phyloP scores from a whole-genome alignment of 1,284 basidiomycete genomes.

The Thecaphora thlaspeos region DNA sequence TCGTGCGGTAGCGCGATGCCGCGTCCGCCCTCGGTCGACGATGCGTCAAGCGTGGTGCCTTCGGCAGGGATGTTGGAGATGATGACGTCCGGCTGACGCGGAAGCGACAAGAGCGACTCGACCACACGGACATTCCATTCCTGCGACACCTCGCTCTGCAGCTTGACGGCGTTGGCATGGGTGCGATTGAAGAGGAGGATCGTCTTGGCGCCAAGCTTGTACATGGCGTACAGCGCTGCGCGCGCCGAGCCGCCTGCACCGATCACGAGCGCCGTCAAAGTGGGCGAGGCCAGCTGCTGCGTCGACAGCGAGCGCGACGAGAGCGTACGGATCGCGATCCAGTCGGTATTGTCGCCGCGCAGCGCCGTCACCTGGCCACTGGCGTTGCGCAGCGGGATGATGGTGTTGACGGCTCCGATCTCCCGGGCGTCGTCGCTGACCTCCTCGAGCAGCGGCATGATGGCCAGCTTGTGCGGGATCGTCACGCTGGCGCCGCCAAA shows the following conservation, averaged over 20 bases:
- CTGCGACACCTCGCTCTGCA: conserved; percentile 35
- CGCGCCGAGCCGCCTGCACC: conserved; percentile 56
- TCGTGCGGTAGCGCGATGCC: conserved; percentile 35
- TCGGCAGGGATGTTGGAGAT: conserved; percentile 54
- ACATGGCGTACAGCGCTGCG: conserved; percentile 53
- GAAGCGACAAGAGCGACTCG: conserved; percentile 17
- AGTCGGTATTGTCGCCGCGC: conserved; percentile 56
- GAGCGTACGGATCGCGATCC: conserved; percentile 48
- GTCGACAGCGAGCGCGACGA: conserved; percentile 24
- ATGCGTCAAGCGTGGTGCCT: conserved; percentile 33
- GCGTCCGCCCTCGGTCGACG: not conserved
- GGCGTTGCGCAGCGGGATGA: conserved; percentile 37
- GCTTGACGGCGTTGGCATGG: conserved; percentile 37
- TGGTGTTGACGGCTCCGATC: conserved; percentile 56
- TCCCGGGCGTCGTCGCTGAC: conserved; percentile 47
- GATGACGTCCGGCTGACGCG: conserved; percentile 28
- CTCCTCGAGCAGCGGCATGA: conserved; percentile 47
- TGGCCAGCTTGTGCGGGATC: conserved; percentile 49
- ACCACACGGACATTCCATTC: conserved; percentile 51
- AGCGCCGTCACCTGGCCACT: conserved; percentile 14
- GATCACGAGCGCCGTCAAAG: conserved; percentile 48
- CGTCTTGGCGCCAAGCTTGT: conserved; percentile 42
- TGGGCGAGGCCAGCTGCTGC: conserved; percentile 18
- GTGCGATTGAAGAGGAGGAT: conserved; percentile 57
- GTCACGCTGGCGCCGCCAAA: conserved; percentile 97